Percentiles rank a stretch among this genome's conserved stretches.
Conservation (phyloP, 495 filamentous ascomycete species). For the Copromyces sp. region DNA sequence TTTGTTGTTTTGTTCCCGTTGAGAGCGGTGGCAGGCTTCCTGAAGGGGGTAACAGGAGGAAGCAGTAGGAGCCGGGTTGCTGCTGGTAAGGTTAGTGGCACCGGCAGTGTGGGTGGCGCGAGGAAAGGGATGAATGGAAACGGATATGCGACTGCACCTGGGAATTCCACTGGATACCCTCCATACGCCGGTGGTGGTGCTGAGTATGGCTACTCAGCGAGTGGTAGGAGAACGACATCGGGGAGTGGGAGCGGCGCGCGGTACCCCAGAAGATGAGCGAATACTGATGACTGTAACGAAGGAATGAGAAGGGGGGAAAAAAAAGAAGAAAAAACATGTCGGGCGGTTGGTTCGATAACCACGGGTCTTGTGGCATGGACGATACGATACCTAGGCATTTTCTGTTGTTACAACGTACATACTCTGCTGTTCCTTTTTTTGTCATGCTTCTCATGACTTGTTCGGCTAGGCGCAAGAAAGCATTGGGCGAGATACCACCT, state of each 20-base stretch:
- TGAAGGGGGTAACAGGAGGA: slow-evolving; percentile 4
- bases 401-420: background rate
- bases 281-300: background rate
- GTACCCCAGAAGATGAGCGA: background rate
- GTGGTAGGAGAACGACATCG: background rate
- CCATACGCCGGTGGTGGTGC: background rate
- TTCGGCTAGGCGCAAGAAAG: background rate
- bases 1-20: slow-evolving; percentile 16
- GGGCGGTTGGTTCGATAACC: background rate
- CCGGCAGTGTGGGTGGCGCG: background rate
- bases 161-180: background rate
- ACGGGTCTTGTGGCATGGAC: background rate
- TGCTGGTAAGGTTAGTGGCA: background rate
- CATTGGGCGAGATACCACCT: background rate
- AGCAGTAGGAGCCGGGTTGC: background rate
- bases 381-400: background rate
- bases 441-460: background rate
- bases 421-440: background rate
- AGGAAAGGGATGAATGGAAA: background rate
- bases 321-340: background rate
- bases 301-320: background rate
- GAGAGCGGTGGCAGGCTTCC: slow-evolving; percentile 7
- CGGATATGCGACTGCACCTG: background rate
- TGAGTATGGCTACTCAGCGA: background rate
- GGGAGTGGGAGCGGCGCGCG: background rate